Base-by-base conservation (phyloP, 441 rosid species). In the Syzygium malaccense region DNA sequence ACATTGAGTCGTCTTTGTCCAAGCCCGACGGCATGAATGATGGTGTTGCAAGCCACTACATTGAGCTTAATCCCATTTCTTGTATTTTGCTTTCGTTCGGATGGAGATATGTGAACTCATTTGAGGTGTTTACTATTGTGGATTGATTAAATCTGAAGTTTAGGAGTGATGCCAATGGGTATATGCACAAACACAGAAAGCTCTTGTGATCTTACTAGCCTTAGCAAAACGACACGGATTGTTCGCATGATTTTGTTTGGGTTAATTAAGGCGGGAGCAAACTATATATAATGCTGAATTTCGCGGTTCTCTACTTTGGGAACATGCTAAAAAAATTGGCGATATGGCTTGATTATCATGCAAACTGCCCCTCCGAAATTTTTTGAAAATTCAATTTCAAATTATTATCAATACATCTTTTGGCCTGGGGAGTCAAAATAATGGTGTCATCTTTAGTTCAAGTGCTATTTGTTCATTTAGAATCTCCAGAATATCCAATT, bases 291-390 rank as follows among this genome's bases (percentile, higher is more conserved):
- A 56, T 56, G 26, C 13, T 56, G 12, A 7, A 56, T 56, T 56
- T 4, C 5, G 2, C 2, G 5, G 26, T 56, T 23, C 28, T 56
- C 25, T 56, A 2, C 28, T 56, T 56, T 0, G 28, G 60, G 9
- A 23, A 25, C 28, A 23, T 23, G 28, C 28, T 56, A 9, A 1
- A 9, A 56, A 3, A 1, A 25, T 8, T 10, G 60, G 60, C 0
- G 60, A 23, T 23, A 6, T 57, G 30, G 14, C n/a, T 57, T 57
- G 14, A 57, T 57, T 57, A 57, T 57, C 62, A 10, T 25, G n/a
- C n/a, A 2, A 18, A 2, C 14, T 4, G 14, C n/a, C 14, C 14
- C n/a, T 57, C 0, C 0, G 14, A 51, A 10, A 51, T 12, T 51
- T 51, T 3, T 14, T 51, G 54, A 51, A 51, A 51, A 13, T 51